Percentiles rank a stretch among this genome's conserved stretches.
phyloP scores from a whole-genome alignment of 495 filamentous ascomycete species.

The Penicillium taxi region DNA sequence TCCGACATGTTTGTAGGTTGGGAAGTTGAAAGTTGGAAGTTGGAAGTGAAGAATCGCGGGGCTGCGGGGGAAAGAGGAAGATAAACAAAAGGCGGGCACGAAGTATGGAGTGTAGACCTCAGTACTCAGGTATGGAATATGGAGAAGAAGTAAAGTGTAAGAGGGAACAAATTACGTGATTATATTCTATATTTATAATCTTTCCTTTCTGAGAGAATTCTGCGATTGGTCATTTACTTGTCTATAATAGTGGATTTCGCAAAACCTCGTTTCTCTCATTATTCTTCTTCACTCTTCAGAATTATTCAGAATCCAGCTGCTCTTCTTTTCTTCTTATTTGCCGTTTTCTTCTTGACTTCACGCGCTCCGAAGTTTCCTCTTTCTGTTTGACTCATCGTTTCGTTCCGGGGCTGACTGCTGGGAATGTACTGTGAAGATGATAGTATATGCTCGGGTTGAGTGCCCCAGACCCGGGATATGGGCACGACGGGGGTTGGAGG shows the following conservation, averaged over 20 bases:
- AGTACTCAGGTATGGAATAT: neutral
- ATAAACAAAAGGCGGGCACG: constrained; percentile 1
- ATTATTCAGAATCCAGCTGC: constrained; percentile 35
- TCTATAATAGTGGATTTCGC: constrained; percentile 1
- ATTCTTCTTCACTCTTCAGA: constrained; percentile 12
- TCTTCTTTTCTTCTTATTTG: constrained; percentile 35
- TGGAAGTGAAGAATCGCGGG: constrained; percentile 4
- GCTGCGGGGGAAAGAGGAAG: constrained; percentile 4
- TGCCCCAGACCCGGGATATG: constrained; percentile 26
- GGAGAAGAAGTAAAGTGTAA: neutral
- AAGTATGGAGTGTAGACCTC: too few relatives aligned
- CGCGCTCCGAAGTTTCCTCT: constrained; percentile 35
- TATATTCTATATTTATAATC: constrained; percentile 43
- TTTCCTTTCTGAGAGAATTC: constrained; percentile 14
- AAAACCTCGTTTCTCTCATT: too few relatives aligned
- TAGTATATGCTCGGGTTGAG: constrained; percentile 28
- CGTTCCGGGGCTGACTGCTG: constrained; percentile 32
- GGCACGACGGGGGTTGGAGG: constrained; percentile 22
- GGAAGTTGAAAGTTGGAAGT: too few relatives aligned
- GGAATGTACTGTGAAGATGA: constrained; percentile 12
- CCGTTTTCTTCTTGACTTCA: constrained; percentile 22
- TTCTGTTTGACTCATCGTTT: constrained; percentile 38
- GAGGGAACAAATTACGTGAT: too few relatives aligned
- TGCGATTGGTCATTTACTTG: constrained; percentile 10
- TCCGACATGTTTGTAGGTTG: constrained; percentile 38